Base-by-base conservation (phyloP, 495 filamentous ascomycete genomes). In the Apodospora peruviana region DNA sequence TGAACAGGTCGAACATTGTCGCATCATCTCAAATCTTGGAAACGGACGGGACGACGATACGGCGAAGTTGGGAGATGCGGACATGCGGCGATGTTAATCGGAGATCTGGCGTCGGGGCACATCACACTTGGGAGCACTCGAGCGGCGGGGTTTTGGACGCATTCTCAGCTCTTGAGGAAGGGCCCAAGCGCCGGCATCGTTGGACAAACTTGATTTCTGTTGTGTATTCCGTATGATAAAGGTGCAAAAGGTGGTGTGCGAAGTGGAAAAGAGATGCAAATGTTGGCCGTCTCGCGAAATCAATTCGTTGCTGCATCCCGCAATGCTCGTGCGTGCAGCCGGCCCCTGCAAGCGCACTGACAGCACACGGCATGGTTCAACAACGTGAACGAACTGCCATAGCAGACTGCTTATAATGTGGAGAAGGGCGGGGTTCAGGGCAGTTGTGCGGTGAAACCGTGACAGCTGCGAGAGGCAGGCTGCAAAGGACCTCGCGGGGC, bases 311-410 rank as follows among this genome's bases (percentile, higher is more conserved):
- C 19, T 16, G 8, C 36, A 17, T 38, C 36, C 36, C 36, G 36
- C 36, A 16, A 7, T 18, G 36, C n/a, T 16, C 36, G 36, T 38
- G 36, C 36, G 36, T 38, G 36, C 36, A 38, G 36, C 36, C 16
- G 16, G 36, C 36, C 16, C 36, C 36, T 38, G 36, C 36, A 38
- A 38, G 12, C 40, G 40, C 40, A 42, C 40, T 42, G 40, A 42
- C 40, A 39, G n/a, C n/a, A n/a, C n/a, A 9, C 17, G 36, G 17
- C 36, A 39, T 16, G 36, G 20, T 21, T 42, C 18, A 21, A 14
- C 11, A 21, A 2, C 7, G 17, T 4, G n/a, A n/a, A 5, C 14
- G 11, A 21, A 24, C 25, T n/a, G n/a, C 22, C 9, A 36, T 22
- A 18, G 12, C 29, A 37, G 27, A 14, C 10, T 29, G 11, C 14